Conservation (phyloP, 129 eudicot genomes). For the Lonicera japonica region DNA sequence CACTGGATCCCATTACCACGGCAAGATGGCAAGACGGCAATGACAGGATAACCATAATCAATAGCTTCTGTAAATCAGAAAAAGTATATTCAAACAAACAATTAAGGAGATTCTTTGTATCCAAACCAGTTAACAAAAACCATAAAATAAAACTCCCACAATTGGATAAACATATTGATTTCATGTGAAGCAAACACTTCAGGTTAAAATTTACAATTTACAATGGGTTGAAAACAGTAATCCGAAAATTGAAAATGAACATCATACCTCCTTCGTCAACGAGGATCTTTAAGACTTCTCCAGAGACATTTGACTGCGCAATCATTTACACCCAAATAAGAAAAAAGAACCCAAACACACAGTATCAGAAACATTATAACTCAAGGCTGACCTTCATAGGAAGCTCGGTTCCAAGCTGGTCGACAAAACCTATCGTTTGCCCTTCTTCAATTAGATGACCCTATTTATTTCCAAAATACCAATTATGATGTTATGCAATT, state of each 20-base stretch:
- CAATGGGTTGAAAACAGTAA: too few relatives aligned
- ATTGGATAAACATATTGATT: too few relatives aligned
- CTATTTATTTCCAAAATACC: conserved; percentile 20
- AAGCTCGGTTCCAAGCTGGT: conserved; percentile 65
- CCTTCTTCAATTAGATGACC: conserved; percentile 84
- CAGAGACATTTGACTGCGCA: conserved; percentile 75
- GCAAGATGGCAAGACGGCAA: conserved; percentile 77
- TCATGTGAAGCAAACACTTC: too few relatives aligned
- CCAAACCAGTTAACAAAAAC: too few relatives aligned
- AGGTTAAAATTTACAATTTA: too few relatives aligned
- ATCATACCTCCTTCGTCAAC: conserved; percentile 71
- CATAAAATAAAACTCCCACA: too few relatives aligned
- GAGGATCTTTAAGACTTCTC: conserved; percentile 79
- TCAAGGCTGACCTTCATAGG: conserved; percentile 65
- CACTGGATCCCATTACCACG: conserved; percentile 47
- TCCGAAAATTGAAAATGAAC: background rate
- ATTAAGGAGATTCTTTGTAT: too few relatives aligned
- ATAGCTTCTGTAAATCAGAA: conserved; percentile 67
- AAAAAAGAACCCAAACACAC: background rate
- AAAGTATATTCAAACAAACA: background rate
- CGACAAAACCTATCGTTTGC: conserved; percentile 69
- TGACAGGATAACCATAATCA: conserved; percentile 86
- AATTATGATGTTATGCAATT: background rate
- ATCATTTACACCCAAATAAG: background rate
- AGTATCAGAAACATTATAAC: background rate